phyloP scores from a whole-genome alignment of 2,329 filamentous ascomycete genomes.

The Dactylellina sp. region DNA sequence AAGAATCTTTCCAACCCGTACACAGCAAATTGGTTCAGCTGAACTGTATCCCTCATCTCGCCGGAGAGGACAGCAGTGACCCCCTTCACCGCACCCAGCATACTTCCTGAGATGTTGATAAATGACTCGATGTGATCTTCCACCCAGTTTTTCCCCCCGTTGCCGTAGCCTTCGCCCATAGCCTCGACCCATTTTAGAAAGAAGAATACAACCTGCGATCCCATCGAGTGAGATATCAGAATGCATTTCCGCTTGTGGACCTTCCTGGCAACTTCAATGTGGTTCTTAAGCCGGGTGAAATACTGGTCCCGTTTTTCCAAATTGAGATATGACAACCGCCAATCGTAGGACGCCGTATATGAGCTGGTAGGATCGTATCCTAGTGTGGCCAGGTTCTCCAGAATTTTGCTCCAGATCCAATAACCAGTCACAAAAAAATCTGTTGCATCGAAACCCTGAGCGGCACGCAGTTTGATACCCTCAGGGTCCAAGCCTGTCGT shows the following conservation, averaged over 20 bases:
- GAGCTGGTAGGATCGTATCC: slow-evolving; percentile 89
- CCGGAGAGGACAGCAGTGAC: slow-evolving; percentile 90
- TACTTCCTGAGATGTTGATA: slow-evolving; percentile 97
- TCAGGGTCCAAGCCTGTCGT: slow-evolving; percentile 90
- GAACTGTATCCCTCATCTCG: slow-evolving; percentile 90
- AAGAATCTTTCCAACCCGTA: slow-evolving; percentile 97
- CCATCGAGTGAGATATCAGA: slow-evolving; percentile 95
- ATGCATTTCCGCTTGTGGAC: slow-evolving; percentile 82
- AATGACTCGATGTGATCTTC: slow-evolving; percentile 89
- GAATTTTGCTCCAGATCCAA: slow-evolving; percentile 87
- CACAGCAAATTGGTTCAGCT: slow-evolving; percentile 78
- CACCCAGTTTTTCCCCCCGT: slow-evolving; percentile 87
- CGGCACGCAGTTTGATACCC: slow-evolving; percentile 77
- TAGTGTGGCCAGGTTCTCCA: slow-evolving; percentile 94
- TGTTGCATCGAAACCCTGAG: slow-evolving; percentile 73
- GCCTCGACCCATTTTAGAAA: slow-evolving; percentile 83
- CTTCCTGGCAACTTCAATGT: slow-evolving; percentile 85
- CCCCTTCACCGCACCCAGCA: slow-evolving; percentile 94
- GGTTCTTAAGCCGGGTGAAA: slow-evolving; percentile 87
- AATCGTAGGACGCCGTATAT: slow-evolving; percentile 82
- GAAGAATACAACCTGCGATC: slow-evolving; percentile 91
- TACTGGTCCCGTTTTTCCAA: slow-evolving; percentile 92
- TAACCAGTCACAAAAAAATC: slow-evolving; percentile 94
- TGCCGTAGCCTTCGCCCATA: slow-evolving; percentile 73
- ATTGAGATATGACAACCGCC: slow-evolving; percentile 90